Conservation (phyloP, 108 stramenopile genomes). For the Fragilaria crotonensis region DNA sequence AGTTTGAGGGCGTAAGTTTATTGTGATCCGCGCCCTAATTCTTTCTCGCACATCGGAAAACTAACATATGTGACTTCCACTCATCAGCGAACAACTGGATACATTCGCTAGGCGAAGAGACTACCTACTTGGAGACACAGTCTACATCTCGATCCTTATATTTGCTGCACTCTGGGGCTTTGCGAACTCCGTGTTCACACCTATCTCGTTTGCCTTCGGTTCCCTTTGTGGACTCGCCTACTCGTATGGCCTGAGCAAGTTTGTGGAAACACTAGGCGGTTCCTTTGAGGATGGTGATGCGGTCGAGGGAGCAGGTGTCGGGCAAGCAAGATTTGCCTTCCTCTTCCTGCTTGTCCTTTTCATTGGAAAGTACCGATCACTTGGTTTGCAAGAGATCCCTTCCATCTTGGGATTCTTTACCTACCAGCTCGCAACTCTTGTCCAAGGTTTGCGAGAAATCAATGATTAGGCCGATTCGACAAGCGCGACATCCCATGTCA, state of each 20-base stretch:
- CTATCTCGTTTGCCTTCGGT: slow-evolving; percentile 72
- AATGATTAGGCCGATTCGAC: slow-evolving; percentile 27
- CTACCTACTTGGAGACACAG: slow-evolving; percentile 54
- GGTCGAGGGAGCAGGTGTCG: slow-evolving; percentile 64
- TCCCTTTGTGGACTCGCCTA: slow-evolving; percentile 69
- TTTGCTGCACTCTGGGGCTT: slow-evolving; percentile 54
- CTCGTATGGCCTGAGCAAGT: slow-evolving; percentile 76
- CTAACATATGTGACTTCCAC: neutral
- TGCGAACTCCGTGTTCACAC: slow-evolving; percentile 50
- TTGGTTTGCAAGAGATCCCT: slow-evolving; percentile 66
- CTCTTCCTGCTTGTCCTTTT: slow-evolving; percentile 68
- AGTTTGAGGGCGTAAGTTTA: neutral
- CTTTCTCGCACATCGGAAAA: neutral
- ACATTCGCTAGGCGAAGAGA: slow-evolving; percentile 48
- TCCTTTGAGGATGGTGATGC: slow-evolving; percentile 39
- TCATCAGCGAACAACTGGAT: slow-evolving; percentile 24
- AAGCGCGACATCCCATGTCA: too few relatives aligned
- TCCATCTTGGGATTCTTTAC: slow-evolving; percentile 80
- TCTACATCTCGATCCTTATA: slow-evolving; percentile 55
- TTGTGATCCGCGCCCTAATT: slow-evolving; percentile 1
- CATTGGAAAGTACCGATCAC: slow-evolving; percentile 63
- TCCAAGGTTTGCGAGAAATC: slow-evolving; percentile 61
- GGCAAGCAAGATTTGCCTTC: slow-evolving; percentile 83
- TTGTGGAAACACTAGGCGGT: slow-evolving; percentile 73
- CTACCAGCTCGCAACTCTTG: slow-evolving; percentile 69